These are phyloP conservation scores for Alternaria burnsii DNA, from an alignment of 2,329 filamentous ascomycete species.

Conservation along the genomic window DNA sequence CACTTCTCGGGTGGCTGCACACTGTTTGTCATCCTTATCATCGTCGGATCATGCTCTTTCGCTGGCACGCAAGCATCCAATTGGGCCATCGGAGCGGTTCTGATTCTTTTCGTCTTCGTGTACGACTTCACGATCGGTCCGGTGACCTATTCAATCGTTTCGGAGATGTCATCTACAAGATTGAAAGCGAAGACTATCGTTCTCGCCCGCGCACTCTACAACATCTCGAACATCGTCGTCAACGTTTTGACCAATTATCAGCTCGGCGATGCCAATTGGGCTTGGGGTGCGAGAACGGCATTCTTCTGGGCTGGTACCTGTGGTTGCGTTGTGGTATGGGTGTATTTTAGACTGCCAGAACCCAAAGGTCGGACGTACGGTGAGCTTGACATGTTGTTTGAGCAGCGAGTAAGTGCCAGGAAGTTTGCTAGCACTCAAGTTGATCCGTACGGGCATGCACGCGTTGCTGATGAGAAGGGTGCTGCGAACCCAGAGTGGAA, in stretches of 20 bases:
- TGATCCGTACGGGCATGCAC: conserved; percentile 26
- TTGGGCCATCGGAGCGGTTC: conserved; percentile 43
- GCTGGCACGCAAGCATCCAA: conserved; percentile 56
- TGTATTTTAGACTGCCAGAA: conserved; percentile 81
- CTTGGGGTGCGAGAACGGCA: conserved; percentile 84
- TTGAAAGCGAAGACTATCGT: conserved; percentile 91
- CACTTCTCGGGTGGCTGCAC: conserved; percentile 73
- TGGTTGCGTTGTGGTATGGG: conserved; percentile 79
- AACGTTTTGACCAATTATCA: conserved; percentile 71
- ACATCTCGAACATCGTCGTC: conserved; percentile 80
- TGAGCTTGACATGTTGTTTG: conserved; percentile 84
- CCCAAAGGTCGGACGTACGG: conserved; percentile 80
- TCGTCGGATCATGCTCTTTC: conserved; percentile 82
- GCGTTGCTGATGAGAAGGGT: conserved; percentile 19
- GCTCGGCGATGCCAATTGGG: conserved; percentile 67
- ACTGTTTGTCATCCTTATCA: conserved; percentile 71
- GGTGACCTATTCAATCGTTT: conserved; percentile 85
- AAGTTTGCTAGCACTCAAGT: conserved; percentile 34
- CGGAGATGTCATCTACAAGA: conserved; percentile 80
- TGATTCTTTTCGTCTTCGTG: conserved; percentile 64
- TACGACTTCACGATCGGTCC: conserved; percentile 90
- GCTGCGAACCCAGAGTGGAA: conserved; percentile 22
- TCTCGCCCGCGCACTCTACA: conserved; percentile 76
- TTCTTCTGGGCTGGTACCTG: conserved; percentile 87
- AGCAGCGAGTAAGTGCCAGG: conserved; percentile 52